phyloP scores from a whole-genome alignment of 2,329 filamentous ascomycete species.

The Penicillium sp. region DNA sequence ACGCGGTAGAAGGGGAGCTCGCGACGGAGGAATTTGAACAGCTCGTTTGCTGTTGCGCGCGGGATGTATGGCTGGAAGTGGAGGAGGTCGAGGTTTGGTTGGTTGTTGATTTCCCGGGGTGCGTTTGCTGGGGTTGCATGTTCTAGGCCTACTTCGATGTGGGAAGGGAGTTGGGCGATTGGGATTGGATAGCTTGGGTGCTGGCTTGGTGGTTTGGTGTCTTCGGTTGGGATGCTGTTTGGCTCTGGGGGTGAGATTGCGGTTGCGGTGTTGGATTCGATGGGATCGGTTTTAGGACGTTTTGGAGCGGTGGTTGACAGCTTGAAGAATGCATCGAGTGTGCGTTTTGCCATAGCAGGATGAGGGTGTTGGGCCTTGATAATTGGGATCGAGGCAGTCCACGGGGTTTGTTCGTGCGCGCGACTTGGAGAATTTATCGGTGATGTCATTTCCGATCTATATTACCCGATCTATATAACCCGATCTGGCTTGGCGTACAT shows the following conservation, averaged over 20 bases:
- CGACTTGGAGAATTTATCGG: not conserved
- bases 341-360: slow-evolving; percentile 46
- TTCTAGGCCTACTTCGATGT: slow-evolving; percentile 25
- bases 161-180: slow-evolving; percentile 41
- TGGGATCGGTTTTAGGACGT: slow-evolving; percentile 24
- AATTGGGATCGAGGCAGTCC: not conserved
- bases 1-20: slow-evolving; percentile 69
- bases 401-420: not conserved
- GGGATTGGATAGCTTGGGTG: slow-evolving; percentile 49
- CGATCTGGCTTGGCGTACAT: slow-evolving; percentile 1
- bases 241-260: not conserved
- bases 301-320: slow-evolving; percentile 40
- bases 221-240: not conserved
- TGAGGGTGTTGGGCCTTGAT: not conserved
- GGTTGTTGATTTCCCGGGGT: slow-evolving; percentile 53
- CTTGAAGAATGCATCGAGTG: slow-evolving; percentile 61
- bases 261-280: not conserved
- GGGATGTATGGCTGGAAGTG: slow-evolving; percentile 69
- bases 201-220: slow-evolving; percentile 22
- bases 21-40: slow-evolving; percentile 64
- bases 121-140: slow-evolving; percentile 43
- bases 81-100: slow-evolving; percentile 62
- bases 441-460: slow-evolving; percentile 21
- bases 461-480: slow-evolving; percentile 8
- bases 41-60: slow-evolving; percentile 44